Conservation (phyloP, 108 stramenopile genomes). For the Nitzschia sp. region DNA sequence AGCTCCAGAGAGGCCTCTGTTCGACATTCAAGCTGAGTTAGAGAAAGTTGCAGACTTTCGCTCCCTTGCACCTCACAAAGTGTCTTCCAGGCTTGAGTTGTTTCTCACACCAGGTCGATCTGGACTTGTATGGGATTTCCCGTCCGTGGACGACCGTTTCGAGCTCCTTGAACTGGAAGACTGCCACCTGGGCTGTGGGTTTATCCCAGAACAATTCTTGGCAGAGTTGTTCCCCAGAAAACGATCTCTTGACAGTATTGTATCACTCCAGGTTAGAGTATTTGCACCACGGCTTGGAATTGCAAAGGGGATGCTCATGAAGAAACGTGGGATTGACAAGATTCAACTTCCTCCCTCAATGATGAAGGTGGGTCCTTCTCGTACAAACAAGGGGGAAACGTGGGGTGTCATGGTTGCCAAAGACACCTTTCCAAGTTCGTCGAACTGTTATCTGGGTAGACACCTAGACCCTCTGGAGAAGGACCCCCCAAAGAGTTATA, state of each 20-base stretch:
- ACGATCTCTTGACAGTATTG: not conserved
- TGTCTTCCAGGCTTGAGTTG: constrained; percentile 11
- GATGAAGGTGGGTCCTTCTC: constrained; percentile 19
- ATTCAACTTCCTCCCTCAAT: constrained; percentile 20
- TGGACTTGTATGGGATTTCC: not conserved
- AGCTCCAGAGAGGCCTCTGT: not conserved
- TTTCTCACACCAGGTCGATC: constrained; percentile 1
- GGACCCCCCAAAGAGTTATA: not conserved
- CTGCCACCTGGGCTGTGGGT: constrained; percentile 15
- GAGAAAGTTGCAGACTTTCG: constrained; percentile 12
- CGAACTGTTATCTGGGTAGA: not conserved
- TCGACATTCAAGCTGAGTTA: not conserved
- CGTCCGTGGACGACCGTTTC: not conserved
- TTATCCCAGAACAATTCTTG: constrained; percentile 10
- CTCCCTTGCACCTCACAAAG: not conserved
- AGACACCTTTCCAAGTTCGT: not conserved
- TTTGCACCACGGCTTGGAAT: constrained; percentile 14
- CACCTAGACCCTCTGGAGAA: not conserved
- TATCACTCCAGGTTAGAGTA: constrained; percentile 7
- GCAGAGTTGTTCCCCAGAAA: not conserved
- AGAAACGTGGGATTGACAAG: constrained; percentile 7
- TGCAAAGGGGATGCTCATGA: constrained; percentile 10
- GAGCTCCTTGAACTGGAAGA: constrained; percentile 8
- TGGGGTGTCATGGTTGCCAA: constrained; percentile 14
- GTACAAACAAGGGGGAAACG: not conserved